A percentile compares a stretch with the other conserved stretches of the same genome.
phyloP scores from a whole-genome alignment of 2,329 filamentous ascomycete species.

The Diplodia seriata region DNA sequence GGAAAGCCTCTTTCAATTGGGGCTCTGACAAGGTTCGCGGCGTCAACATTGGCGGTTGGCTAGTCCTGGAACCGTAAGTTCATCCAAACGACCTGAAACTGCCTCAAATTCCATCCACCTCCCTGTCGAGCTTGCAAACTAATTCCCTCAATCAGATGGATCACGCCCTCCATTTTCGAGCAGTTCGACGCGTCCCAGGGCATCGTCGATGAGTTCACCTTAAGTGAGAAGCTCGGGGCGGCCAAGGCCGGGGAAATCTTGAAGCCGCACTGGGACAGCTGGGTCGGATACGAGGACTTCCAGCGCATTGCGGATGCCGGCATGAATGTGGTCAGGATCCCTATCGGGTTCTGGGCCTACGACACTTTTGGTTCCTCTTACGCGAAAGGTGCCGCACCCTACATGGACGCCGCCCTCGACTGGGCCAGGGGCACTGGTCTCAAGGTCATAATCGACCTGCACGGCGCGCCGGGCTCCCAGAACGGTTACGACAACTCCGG shows the following conservation, averaged over 20 bases:
- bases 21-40: slow-evolving; percentile 58
- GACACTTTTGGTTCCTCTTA: slow-evolving; percentile 59
- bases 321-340: slow-evolving; percentile 66
- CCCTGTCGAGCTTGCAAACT: background rate
- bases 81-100: slow-evolving; percentile 32
- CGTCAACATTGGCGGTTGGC: slow-evolving; percentile 60
- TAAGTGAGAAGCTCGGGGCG: slow-evolving; percentile 58
- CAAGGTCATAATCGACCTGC: slow-evolving; percentile 66
- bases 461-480: slow-evolving; percentile 60
- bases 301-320: slow-evolving; percentile 63
- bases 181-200: slow-evolving; percentile 39
- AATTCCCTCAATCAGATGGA: slow-evolving; percentile 50
- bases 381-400: slow-evolving; percentile 58
- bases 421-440: slow-evolving; percentile 62
- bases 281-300: slow-evolving; percentile 60
- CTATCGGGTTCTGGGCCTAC: slow-evolving; percentile 67
- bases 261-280: slow-evolving; percentile 60
- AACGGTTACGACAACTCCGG: slow-evolving; percentile 71
- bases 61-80: slow-evolving; percentile 53
- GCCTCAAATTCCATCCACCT: background rate
- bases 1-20: slow-evolving; percentile 55
- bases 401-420: slow-evolving; percentile 63
- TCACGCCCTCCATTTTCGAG: slow-evolving; percentile 64
- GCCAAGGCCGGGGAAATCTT: slow-evolving; percentile 51
- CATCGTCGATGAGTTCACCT: slow-evolving; percentile 60